Base-by-base conservation (phyloP, 2,329 filamentous ascomycete genomes). In the Arthrocladium fulminans region DNA sequence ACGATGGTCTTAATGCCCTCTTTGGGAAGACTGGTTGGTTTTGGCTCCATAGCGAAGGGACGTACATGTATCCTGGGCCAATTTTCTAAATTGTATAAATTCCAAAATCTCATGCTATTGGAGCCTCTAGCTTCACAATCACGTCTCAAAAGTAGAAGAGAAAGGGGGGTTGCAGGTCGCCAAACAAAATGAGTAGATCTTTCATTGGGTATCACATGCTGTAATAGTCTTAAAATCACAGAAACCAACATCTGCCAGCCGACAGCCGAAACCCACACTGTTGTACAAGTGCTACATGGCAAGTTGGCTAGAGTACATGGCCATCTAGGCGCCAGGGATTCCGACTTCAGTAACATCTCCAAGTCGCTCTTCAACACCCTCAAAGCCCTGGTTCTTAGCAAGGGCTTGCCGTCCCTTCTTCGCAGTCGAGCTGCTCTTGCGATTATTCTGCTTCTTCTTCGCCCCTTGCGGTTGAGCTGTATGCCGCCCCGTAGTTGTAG, bases 281-380 rank as follows among this genome's bases (percentile, higher is more conserved):
- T 29, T 29, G 13, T 7, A 29, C 13, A 7, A 29, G 27, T 29
- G n/a, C n/a, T n/a, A 24, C 39, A 8, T 6, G 4, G 23, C 30
- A 13, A 6, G n/a, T 20, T 17, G n/a, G 10, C 20, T 9, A 8
- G 23, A 8, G 10, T 29, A n/a, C 20, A 10, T 12, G 20, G 6
- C 13, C 17, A 5, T 25, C 30, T 27, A 45, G 15, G 17, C 20
- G 5, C 29, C 25, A 3, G 44, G 44, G 10, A 47, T 47, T 12
- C 20, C 23, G 12, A 48, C 24, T 13, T 48, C 45, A 34, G 8
- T 23, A 19, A 25, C 38, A 17, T 30, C 37, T 2, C 45, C 45
- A n/a, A 48, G 25, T 12, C 37, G n/a, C 38, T 48, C 45, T 20
- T 48, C 45, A 7, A 41, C 35, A 32, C 45, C 45, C 15, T 48